Evolutionary conservation across 257 asterid genomes (phyloP).

Genomic region (Asclepias syriaca): DNA sequence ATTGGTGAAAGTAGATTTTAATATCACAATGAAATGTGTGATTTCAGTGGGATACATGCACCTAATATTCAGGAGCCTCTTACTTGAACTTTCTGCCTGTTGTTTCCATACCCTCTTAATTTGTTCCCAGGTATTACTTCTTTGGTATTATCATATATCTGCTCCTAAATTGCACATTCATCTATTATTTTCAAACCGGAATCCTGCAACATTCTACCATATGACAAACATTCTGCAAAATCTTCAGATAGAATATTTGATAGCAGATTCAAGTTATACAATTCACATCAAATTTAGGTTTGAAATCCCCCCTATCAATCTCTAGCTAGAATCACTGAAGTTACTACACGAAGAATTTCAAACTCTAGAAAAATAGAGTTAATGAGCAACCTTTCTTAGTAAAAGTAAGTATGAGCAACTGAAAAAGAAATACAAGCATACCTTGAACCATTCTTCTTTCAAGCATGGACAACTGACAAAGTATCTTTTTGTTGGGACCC

Average conservation of each 20-base stretch:
- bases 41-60: not conserved
- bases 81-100: not conserved
- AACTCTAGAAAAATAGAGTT: not conserved
- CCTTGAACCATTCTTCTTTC: slow-evolving; percentile 93
- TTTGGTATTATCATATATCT: not conserved
- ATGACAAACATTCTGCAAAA: not conserved
- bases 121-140: not conserved
- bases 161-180: not conserved
- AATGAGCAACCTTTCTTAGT: not conserved
- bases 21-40: not conserved
- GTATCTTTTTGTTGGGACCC: slow-evolving; percentile 80
- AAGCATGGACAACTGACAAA: slow-evolving; percentile 93
- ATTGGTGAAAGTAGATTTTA: not conserved
- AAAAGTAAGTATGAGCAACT: not conserved
- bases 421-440: slow-evolving; percentile 18
- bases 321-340: not conserved
- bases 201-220: not conserved
- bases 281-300: not conserved
- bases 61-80: not conserved
- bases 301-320: not conserved
- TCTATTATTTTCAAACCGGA: not conserved
- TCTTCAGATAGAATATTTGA: not conserved
- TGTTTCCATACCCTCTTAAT: not conserved
- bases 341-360: not conserved
- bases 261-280: not conserved